These are phyloP conservation scores for Candida boleticola DNA, from an alignment of 805 yeast genomes.

Conservation along the genomic window DNA sequence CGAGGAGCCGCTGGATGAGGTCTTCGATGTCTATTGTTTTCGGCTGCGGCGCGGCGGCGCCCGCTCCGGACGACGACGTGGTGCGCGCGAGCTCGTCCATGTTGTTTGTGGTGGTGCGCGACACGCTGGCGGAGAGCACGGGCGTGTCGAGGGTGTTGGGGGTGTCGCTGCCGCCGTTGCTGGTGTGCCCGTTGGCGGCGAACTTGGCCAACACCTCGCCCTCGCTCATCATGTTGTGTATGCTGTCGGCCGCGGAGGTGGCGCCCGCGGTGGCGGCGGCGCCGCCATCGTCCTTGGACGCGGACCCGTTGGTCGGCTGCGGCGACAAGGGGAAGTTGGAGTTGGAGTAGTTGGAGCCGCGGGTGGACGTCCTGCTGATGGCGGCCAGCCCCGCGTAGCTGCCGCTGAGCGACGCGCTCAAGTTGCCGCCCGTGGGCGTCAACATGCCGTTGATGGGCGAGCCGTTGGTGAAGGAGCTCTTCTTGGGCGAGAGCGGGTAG, in stretches of 20 bases:
- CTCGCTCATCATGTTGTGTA: background rate
- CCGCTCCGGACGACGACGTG: background rate
- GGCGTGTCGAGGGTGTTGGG: background rate
- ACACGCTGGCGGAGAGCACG: background rate
- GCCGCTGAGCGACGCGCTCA: conserved; percentile 6
- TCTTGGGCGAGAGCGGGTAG: conserved; percentile 19
- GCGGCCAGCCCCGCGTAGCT: background rate
- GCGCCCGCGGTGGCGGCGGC: background rate
- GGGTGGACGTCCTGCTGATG: conserved; percentile 13
- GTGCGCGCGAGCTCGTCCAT: background rate
- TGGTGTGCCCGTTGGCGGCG: background rate
- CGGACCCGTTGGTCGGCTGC: conserved; percentile 1
- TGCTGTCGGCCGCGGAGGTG: background rate
- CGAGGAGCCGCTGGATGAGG: conserved; percentile 83
- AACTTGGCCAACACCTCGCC: background rate
- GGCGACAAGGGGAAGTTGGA: background rate
- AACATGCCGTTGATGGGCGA: conserved; percentile 13
- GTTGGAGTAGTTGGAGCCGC: background rate
- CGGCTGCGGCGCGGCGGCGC: conserved; percentile 7
- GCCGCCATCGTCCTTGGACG: background rate
- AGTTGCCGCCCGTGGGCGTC: conserved; percentile 12
- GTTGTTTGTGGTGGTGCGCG: background rate
- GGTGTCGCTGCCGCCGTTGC: background rate
- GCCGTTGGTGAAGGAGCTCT: conserved; percentile 13
- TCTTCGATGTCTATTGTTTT: conserved; percentile 66